These are phyloP conservation scores for Acanthamoeba culbertsoni DNA, from an alignment of 208 protist genomes.

Conservation along the genomic window DNA sequence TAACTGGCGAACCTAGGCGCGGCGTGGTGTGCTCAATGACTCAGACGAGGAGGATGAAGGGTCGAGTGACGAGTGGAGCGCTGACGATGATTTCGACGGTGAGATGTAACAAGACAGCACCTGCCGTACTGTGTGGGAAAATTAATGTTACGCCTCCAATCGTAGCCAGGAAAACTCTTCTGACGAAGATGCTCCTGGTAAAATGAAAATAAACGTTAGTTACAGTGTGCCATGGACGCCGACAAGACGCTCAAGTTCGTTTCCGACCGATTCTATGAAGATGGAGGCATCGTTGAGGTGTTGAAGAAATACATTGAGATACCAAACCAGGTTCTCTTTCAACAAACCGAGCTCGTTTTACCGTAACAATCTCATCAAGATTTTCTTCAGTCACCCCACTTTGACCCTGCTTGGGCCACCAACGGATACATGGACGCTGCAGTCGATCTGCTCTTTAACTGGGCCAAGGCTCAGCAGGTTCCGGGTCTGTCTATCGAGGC, in stretches of 20 bases:
- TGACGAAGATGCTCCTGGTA: no score
- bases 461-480: slow-evolving; percentile 61
- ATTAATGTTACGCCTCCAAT: no score
- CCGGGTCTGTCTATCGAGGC: slow-evolving; percentile 52
- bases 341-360: not conserved
- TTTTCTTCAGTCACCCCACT: not conserved
- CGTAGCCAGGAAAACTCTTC: no score
- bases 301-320: slow-evolving; percentile 16
- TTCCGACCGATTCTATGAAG: not conserved
- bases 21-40: not conserved
- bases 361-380: not conserved
- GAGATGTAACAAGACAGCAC: no score
- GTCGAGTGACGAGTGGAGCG: not conserved
- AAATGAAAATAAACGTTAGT: no score
- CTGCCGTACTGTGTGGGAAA: no score
- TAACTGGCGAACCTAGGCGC: not conserved
- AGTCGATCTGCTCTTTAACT: slow-evolving; percentile 56
- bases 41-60: not conserved
- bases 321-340: not conserved
- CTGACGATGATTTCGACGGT: not conserved
- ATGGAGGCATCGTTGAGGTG: not conserved
- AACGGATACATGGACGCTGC: slow-evolving; percentile 69
- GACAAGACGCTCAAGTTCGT: slow-evolving; percentile 6
- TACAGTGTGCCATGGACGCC: not conserved
- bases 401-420: slow-evolving; percentile 59